A percentile compares a stretch with the other conserved stretches of the same genome.
Conservation (phyloP, 139 green algal species). For the Ettlia oleoabundans region DNA sequence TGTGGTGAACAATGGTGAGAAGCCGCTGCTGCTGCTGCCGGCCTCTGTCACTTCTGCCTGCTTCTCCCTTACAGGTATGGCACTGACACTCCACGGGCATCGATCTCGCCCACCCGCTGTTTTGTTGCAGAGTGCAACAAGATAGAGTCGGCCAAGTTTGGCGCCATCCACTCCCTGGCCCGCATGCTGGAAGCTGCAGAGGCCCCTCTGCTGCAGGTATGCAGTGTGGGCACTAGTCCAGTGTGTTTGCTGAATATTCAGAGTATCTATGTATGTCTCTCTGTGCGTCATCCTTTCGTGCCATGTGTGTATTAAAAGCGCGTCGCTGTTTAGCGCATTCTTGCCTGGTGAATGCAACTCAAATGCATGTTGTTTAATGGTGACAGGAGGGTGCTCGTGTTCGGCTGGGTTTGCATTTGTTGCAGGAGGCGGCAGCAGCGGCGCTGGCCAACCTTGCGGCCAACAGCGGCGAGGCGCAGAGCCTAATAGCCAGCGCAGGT, state of each 20-base stretch:
- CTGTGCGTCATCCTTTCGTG: too few relatives aligned
- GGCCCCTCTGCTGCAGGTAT: background rate
- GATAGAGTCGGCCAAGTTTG: constrained; percentile 35
- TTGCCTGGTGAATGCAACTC: too few relatives aligned
- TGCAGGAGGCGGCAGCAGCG: constrained; percentile 41
- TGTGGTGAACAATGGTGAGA: constrained; percentile 34
- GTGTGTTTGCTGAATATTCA: too few relatives aligned
- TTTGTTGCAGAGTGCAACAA: constrained; percentile 33
- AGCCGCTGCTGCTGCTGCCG: background rate
- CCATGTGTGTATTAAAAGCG: too few relatives aligned
- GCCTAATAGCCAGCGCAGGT: constrained; percentile 20
- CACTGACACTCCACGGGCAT: background rate
- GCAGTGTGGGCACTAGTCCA: too few relatives aligned
- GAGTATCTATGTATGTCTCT: too few relatives aligned
- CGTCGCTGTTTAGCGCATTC: too few relatives aligned
- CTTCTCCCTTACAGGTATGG: background rate
- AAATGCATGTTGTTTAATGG: too few relatives aligned
- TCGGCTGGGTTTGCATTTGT: too few relatives aligned
- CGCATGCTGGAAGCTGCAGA: constrained; percentile 25
- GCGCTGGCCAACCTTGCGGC: constrained; percentile 49
- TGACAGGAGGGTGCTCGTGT: too few relatives aligned
- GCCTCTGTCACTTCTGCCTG: background rate
- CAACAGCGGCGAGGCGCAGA: constrained; percentile 36
- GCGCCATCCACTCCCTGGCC: constrained; percentile 16
- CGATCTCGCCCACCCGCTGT: background rate